Evolutionary conservation across 305 asterid species (phyloP), one percentile per base, ranked within the genome.

Genomic region (Plantago lanceolata): DNA sequence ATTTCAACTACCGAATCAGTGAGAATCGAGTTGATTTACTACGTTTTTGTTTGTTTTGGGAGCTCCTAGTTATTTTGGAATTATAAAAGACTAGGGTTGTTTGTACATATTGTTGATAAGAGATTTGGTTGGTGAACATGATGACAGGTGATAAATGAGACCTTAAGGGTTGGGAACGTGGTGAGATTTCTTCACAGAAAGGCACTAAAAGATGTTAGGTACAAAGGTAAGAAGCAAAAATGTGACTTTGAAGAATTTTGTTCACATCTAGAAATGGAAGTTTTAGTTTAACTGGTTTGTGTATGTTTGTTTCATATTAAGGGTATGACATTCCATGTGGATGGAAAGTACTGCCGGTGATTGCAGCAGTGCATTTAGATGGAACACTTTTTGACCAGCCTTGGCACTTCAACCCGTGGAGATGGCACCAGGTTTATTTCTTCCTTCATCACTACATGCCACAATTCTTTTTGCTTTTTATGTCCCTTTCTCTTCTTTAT

Each of bases 271-370:
- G 9, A 33, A 33, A 33, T 5, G 40, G 40, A 8, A 33, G 9
- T 6, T 33, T 33, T 0, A 8, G 0, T 33, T 33, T 24, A 24
- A 24, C 28, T 24, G 1, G 28, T 24, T 1, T 24, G 3, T 37
- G 8, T 17, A n/a, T 26, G 19, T 20, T 64, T n/a, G n/a, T n/a
- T n/a, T n/a, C n/a, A n/a, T n/a, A n/a, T n/a, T n/a, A n/a, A 90
- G 97, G 91, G 43, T 85, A 87, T 85, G 93, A 87, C 86, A 90
- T 90, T 90, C 97, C 97, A 85, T 68, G 95, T 82, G 97, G 97
- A 19, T 90, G 97, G 97, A 87, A 90, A 84, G 95, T 90, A 72
- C 69, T 90, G 72, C 97, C 97, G 71, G 97, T 90, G 76, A 85
- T 90, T 54, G 82, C 96, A 74, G 96, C 96, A 63, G 96, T 86